Conservation (phyloP, 2,329 filamentous ascomycete genomes). For the Aurifilum marmelostoma region DNA sequence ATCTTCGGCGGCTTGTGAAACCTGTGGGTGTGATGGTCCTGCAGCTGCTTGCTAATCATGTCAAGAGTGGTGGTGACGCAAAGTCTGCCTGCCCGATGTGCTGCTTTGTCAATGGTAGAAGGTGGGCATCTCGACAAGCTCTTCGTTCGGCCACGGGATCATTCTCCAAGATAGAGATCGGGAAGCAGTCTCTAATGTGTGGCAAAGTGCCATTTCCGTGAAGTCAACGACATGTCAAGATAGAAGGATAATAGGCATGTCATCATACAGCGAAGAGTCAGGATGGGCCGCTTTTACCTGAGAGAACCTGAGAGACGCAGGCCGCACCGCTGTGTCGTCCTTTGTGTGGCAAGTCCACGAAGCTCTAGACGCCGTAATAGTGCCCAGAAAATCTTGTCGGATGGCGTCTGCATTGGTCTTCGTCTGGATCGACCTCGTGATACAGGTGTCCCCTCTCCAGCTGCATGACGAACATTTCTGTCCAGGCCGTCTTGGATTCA, state of each 20-base stretch:
- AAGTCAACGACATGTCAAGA: too few species aligned
- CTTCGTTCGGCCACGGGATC: not conserved
- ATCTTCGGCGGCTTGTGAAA: not conserved
- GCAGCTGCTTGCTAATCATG: not conserved
- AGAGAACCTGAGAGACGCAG: not conserved
- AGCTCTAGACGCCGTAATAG: not conserved
- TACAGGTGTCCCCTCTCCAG: not conserved
- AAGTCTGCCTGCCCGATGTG: not conserved
- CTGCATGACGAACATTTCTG: slow-evolving; percentile 3
- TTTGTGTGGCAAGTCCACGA: not conserved
- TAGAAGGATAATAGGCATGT: too few species aligned
- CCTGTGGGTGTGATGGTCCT: not conserved
- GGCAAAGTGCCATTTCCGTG: too few species aligned
- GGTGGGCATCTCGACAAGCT: not conserved
- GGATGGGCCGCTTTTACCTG: not conserved
- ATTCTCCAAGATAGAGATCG: too few species aligned
- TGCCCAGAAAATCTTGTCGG: not conserved
- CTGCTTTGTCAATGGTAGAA: not conserved
- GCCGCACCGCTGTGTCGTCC: not conserved
- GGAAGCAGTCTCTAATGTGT: too few species aligned
- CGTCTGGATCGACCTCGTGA: not conserved
- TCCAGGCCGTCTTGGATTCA: not conserved
- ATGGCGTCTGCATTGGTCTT: not conserved
- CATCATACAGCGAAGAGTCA: too few species aligned
- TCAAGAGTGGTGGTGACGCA: not conserved